Percentiles rank a stretch among this genome's conserved stretches.
Conservation (phyloP, 768 basidiomycete species). For the Paxillus ammoniavirescens region DNA sequence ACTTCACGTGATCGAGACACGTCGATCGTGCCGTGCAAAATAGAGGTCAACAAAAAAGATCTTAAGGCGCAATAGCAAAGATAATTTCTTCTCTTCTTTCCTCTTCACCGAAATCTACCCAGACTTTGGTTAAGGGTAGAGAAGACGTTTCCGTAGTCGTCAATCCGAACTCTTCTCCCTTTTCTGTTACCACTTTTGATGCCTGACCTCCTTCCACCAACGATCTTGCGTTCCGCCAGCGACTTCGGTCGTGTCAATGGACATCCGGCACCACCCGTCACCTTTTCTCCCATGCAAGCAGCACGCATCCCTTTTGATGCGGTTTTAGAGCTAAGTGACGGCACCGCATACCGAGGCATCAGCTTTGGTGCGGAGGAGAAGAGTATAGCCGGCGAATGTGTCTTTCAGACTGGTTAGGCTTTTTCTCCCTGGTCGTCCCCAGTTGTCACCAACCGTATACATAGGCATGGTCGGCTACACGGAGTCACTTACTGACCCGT, state of each 20-base stretch:
- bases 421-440: conserved; percentile 7
- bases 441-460: conserved; percentile 15
- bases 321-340: conserved; percentile 88
- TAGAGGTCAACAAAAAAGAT: conserved; percentile 22
- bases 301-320: conserved; percentile 44
- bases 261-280: conserved; percentile 34
- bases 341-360: conserved; percentile 82
- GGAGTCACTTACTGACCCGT: conserved; percentile 97
- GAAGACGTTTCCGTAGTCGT: conserved; percentile 33
- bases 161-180: conserved; percentile 2
- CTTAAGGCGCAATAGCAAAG: conserved; percentile 1
- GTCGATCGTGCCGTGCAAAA: conserved; percentile 18
- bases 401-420: conserved; percentile 94
- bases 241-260: conserved; percentile 33
- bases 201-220: conserved; percentile 36
- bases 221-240: conserved; percentile 46
- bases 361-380: conserved; percentile 92
- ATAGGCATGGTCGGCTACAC: conserved; percentile 99
- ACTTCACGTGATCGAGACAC: conserved; percentile 5
- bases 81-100: conserved; percentile 39
- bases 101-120: conserved; percentile 46
- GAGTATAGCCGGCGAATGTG: conserved; percentile 95
- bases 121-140: conserved; percentile 46
- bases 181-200: conserved; percentile 8
- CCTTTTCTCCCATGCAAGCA: conserved; percentile 27